A percentile compares a stretch with the other conserved stretches of the same genome.
phyloP scores from a whole-genome alignment of 2,329 filamentous ascomycete genomes.

The Hypoxylon sp. region DNA sequence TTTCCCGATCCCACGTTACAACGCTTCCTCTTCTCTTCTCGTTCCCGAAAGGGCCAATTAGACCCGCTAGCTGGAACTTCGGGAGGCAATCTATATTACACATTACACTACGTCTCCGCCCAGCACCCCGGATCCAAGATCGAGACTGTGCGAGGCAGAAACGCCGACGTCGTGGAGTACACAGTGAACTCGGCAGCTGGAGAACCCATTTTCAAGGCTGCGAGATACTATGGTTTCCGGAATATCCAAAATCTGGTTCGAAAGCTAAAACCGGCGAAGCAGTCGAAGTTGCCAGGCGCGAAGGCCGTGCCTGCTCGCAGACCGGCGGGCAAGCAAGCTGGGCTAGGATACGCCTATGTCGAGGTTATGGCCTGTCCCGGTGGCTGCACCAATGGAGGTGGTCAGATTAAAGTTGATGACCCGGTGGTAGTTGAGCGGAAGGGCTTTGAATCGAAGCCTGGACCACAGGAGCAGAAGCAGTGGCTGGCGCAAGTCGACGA shows the following conservation, averaged over 20 bases:
- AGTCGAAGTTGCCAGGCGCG: slow-evolving; percentile 85
- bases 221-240: slow-evolving; percentile 95
- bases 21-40: slow-evolving; percentile 80
- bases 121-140: slow-evolving; percentile 81
- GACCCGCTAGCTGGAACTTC: slow-evolving; percentile 79
- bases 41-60: slow-evolving; percentile 59
- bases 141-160: slow-evolving; percentile 81
- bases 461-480: slow-evolving; percentile 84
- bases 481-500: slow-evolving; percentile 89
- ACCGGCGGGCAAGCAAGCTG: slow-evolving; percentile 64
- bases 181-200: slow-evolving; percentile 71
- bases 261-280: slow-evolving; percentile 84
- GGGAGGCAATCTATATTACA: slow-evolving; percentile 89
- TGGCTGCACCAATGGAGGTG: slow-evolving; percentile 98
- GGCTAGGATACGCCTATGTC: slow-evolving; percentile 87
- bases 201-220: slow-evolving; percentile 79
- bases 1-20: slow-evolving; percentile 83
- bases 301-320: slow-evolving; percentile 71
- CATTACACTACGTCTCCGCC: slow-evolving; percentile 81
- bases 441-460: slow-evolving; percentile 69
- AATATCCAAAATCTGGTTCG: slow-evolving; percentile 99
- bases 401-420: slow-evolving; percentile 93
- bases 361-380: slow-evolving; percentile 99
- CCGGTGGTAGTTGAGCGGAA: slow-evolving; percentile 70
- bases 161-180: slow-evolving; percentile 93